Evolutionary conservation across 2,329 filamentous ascomycete species (phyloP).

Genomic region (Pseudogymnoascus pannorum): DNA sequence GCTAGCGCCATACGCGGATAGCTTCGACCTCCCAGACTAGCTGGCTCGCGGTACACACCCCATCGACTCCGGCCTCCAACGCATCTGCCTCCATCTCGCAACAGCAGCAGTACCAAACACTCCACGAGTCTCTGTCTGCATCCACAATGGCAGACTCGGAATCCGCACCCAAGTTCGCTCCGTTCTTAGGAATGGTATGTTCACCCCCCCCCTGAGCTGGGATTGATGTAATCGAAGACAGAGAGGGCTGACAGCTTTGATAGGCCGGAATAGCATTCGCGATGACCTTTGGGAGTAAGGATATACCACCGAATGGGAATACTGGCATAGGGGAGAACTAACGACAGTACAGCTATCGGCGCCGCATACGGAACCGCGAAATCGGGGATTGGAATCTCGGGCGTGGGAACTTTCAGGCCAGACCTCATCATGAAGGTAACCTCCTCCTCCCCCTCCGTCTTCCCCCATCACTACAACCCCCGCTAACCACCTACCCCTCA

Average conservation of each 20-base stretch:
- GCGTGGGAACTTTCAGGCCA: conserved; percentile 75
- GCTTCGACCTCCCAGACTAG: neutral
- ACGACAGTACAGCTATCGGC: conserved; percentile 39
- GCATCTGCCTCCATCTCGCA: too few relatives aligned
- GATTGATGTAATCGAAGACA: conserved; percentile 7
- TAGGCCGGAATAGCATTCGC: conserved; percentile 72
- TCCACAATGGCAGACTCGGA: conserved; percentile 48
- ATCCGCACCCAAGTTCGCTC: conserved; percentile 71
- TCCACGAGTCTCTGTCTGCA: neutral
- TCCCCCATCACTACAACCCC: conserved; percentile 98
- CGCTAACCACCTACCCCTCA: conserved; percentile 69
- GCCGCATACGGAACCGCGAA: conserved; percentile 85
- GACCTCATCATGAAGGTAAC: conserved; percentile 86
- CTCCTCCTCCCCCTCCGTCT: conserved; percentile 64
- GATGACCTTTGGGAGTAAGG: conserved; percentile 78
- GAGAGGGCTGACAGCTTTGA: conserved; percentile 21
- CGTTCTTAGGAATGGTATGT: conserved; percentile 81
- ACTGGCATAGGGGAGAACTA: conserved; percentile 22
- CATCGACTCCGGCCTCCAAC: conserved; percentile 1
- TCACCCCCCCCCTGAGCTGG: neutral
- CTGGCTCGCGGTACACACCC: neutral
- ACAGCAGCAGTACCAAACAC: neutral
- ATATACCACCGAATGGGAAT: conserved; percentile 10
- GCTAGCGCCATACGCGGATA: neutral
- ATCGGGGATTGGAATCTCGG: conserved; percentile 80